These are phyloP conservation scores for Amanita fuliginea DNA, from an alignment of 768 basidiomycete species.

Conservation along the genomic window DNA sequence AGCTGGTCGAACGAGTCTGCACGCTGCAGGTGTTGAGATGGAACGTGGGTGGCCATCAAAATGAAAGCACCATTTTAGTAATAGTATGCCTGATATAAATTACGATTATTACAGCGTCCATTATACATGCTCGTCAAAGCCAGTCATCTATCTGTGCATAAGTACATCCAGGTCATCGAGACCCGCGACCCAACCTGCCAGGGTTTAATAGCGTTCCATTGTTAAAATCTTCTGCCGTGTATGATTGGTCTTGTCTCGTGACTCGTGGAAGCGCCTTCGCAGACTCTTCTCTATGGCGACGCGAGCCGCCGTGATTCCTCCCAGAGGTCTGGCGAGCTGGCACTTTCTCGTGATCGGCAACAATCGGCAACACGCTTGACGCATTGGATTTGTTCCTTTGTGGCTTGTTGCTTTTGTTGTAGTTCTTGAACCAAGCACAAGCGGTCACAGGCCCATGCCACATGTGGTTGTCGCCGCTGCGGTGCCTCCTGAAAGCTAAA, in stretches of 20 bases:
- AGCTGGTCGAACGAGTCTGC: neutral
- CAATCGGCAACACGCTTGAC: slow-evolving; percentile 21
- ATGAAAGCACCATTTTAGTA: neutral
- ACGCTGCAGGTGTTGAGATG: neutral
- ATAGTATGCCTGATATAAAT: neutral
- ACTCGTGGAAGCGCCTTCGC: slow-evolving; percentile 17
- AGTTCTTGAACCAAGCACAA: slow-evolving; percentile 60
- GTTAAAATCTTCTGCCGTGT: slow-evolving; percentile 10
- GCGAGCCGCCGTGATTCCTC: neutral
- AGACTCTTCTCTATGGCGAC: neutral
- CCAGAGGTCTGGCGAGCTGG: neutral
- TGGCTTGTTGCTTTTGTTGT: slow-evolving; percentile 30
- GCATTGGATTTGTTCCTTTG: slow-evolving; percentile 23
- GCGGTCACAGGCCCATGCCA: slow-evolving; percentile 64
- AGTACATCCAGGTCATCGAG: slow-evolving; percentile 13
- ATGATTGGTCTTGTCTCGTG: slow-evolving; percentile 13
- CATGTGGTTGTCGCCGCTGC: slow-evolving; percentile 39
- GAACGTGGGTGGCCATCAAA: neutral
- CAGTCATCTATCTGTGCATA: neutral
- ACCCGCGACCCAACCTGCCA: slow-evolving; percentile 8
- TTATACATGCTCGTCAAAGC: neutral
- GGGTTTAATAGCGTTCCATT: slow-evolving; percentile 7
- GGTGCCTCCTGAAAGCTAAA: slow-evolving; percentile 31
- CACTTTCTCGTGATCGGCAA: neutral
- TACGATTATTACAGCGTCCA: neutral